Base-by-base conservation (phyloP, 108 stramenopile species). In the Cyclotella sp. region DNA sequence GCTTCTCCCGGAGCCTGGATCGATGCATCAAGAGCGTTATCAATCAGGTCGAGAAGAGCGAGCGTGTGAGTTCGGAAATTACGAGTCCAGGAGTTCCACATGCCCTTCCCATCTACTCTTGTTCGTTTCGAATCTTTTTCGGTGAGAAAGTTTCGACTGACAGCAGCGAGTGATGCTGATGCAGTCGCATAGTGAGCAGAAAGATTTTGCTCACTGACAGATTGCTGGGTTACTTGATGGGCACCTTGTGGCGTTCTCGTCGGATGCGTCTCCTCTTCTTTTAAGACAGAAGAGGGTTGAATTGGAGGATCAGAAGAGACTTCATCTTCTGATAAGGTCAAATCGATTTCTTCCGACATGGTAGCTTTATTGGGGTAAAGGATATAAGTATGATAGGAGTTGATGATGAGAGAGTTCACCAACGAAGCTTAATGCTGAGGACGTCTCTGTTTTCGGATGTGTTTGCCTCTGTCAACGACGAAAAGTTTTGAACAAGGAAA, bases 11-110 rank as follows among this genome's bases (percentile, higher is more conserved):
- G 47, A 49, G 47, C 47, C n/a, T 49, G 47, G n/a, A 83, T 46
- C 5, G 82, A 69, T 40, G 90, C 90, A 79, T 91, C 90, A n/a
- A 91, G 73, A 27, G 88, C 85, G 84, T 91, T 91, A 62, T 91
- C 90, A 65, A 91, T 87, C 16, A 91, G 51, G 70, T 91, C 90
- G 43, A 91, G 58, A 28, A 89, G 51, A 0, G 90, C 90, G 34
- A 87, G 39, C 16, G 77, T 16, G 9, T 83, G 82, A 29, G 84
- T 87, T 16, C 85, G 71, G 69, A 91, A 91, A 46, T 74, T 81
- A 14, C 90, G 74, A 16, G 70, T 86, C 87, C 88, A 91, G 13
- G 86, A 76, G 28, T 68, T 53, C 90, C 90, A 91, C 55, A 91
- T 68, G 4, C 90, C 90, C 26, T 59, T 76, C 11, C 90, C 90